phyloP scores from a whole-genome alignment of 2,329 filamentous ascomycete genomes.

The Sclerotiophoma versabilis region DNA sequence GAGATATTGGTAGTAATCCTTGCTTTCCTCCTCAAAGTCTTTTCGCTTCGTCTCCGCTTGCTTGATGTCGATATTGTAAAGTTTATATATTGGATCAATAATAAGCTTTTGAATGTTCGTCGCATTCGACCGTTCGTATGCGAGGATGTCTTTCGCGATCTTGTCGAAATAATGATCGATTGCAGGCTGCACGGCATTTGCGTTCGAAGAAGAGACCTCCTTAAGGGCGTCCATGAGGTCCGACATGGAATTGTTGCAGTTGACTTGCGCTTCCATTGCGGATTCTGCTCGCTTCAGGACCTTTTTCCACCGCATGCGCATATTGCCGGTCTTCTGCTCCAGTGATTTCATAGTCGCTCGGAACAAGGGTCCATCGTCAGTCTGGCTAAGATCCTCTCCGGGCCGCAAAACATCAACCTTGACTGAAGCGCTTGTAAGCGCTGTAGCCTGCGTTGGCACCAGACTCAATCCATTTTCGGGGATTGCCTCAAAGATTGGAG shows the following conservation, averaged over 20 bases:
- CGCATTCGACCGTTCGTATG: conserved; percentile 86
- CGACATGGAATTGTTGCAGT: conserved; percentile 84
- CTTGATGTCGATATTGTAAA: conserved; percentile 97
- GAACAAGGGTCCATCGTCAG: conserved; percentile 94
- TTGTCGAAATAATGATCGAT: conserved; percentile 98
- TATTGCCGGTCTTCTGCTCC: conserved; percentile 94
- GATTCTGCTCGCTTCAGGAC: conserved; percentile 93
- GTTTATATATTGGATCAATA: conserved; percentile 88
- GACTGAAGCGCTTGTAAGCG: conserved; percentile 54
- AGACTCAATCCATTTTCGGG: conserved; percentile 57
- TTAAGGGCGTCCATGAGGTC: conserved; percentile 85
- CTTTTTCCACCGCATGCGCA: conserved; percentile 94
- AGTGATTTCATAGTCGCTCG: conserved; percentile 95
- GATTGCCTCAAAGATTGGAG: conserved; percentile 56
- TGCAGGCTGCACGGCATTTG: conserved; percentile 95
- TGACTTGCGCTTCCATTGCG: conserved; percentile 77
- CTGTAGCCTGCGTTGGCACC: conserved; percentile 51
- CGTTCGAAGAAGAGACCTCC: conserved; percentile 88
- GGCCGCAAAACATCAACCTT: conserved; percentile 91
- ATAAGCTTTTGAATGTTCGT: conserved; percentile 87
- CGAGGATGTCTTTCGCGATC: conserved; percentile 87
- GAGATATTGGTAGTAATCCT: conserved; percentile 97
- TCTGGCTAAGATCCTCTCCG: conserved; percentile 77
- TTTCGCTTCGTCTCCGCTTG: conserved; percentile 96
- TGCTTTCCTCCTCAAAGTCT: conserved; percentile 98